Evolutionary conservation across 139 green algal species (phyloP).

Genomic region (Choricystis sp.): DNA sequence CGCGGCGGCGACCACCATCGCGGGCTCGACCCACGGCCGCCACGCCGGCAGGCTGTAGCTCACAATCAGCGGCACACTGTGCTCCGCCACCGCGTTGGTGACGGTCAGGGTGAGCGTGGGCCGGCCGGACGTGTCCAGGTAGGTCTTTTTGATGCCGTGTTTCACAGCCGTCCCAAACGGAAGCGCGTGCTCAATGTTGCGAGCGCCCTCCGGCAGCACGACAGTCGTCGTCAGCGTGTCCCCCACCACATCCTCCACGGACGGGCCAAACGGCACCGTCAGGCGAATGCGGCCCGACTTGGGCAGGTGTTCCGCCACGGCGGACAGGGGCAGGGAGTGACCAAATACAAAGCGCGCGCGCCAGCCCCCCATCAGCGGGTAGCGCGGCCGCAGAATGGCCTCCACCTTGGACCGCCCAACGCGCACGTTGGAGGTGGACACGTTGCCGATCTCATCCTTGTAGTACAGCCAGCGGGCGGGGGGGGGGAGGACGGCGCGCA

Average conservation of each 20-base stretch:
- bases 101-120: background rate
- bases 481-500: slow-evolving; percentile 37
- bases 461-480: slow-evolving; percentile 56
- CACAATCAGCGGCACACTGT: background rate
- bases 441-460: slow-evolving; percentile 77
- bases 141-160: background rate
- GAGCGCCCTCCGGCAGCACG: slow-evolving; percentile 61
- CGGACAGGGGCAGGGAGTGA: slow-evolving; percentile 52
- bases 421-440: slow-evolving; percentile 45
- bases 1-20: background rate
- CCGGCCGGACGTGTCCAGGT: background rate
- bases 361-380: slow-evolving; percentile 77
- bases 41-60: background rate
- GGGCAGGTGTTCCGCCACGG: slow-evolving; percentile 10
- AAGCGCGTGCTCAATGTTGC: background rate
- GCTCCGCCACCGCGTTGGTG: background rate
- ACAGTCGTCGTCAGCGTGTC: slow-evolving; percentile 39
- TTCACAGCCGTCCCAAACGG: background rate
- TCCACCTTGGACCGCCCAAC: slow-evolving; percentile 6
- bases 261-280: background rate
- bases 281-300: slow-evolving; percentile 8
- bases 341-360: slow-evolving; percentile 33
- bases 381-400: slow-evolving; percentile 50
- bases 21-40: background rate
- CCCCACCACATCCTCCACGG: slow-evolving; percentile 21